phyloP scores from a whole-genome alignment of 257 asterid species.

The Solanum chilense region DNA sequence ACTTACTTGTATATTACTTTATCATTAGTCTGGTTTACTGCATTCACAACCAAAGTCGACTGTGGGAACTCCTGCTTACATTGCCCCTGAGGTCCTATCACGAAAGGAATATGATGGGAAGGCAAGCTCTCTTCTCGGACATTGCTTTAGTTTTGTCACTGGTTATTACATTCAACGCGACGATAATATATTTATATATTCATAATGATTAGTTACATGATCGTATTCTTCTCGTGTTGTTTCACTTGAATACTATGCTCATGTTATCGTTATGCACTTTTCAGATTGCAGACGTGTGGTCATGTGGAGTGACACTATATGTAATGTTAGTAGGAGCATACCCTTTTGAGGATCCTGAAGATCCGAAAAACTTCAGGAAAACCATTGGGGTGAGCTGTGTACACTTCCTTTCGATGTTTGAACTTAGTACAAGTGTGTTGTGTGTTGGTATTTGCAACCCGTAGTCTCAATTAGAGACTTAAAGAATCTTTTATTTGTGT shows the following conservation, averaged over 20 bases:
- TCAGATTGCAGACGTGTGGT: constrained; percentile 97
- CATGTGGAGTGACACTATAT: constrained; percentile 90
- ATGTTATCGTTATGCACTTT: neutral
- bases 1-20: neutral
- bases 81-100: constrained; percentile 92
- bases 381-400: constrained; percentile 53
- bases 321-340: constrained; percentile 96
- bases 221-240: neutral
- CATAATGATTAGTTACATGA: neutral
- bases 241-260: neutral
- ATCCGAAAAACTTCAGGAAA: constrained; percentile 87
- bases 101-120: constrained; percentile 96
- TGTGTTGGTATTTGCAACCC: neutral
- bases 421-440: neutral
- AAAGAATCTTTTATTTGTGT: neutral
- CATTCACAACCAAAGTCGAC: constrained; percentile 97
- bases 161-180: neutral
- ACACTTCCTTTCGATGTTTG: neutral
- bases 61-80: constrained; percentile 95
- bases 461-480: neutral
- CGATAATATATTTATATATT: neutral
- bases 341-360: constrained; percentile 92
- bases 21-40: constrained; percentile 68
- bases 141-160: neutral
- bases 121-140: constrained; percentile 22